Conservation (phyloP, 1,139 yeast species). For the Candida glucosophila region DNA sequence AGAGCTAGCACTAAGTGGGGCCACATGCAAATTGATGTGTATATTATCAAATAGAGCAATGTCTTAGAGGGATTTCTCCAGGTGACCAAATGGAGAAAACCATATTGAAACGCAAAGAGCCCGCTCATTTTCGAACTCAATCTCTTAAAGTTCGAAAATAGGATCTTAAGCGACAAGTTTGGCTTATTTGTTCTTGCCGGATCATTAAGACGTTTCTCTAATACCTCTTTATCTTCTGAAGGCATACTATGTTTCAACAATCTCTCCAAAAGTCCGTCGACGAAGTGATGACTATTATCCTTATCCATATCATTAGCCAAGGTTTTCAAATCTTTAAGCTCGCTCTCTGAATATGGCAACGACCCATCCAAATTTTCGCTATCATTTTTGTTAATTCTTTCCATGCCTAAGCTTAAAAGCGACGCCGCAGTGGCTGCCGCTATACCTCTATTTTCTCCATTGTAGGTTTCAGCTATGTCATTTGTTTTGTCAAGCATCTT, state of each 20-base stretch:
- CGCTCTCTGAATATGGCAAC: constrained; percentile 1
- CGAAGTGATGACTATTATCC: constrained; percentile 30
- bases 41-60: constrained; percentile 38
- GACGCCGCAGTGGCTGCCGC: constrained; percentile 56
- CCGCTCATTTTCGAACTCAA: constrained; percentile 46
- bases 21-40: constrained; percentile 55
- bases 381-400: constrained; percentile 21
- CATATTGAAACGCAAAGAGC: constrained; percentile 48
- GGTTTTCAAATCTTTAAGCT: constrained; percentile 2
- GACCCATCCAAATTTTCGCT: constrained; percentile 5
- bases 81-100: constrained; percentile 43
- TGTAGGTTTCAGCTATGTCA: constrained; percentile 19
- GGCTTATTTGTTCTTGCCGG: constrained; percentile 38
- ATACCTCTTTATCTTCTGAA: constrained; percentile 35
- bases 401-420: constrained; percentile 45
- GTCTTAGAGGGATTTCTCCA: constrained; percentile 63
- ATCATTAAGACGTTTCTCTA: constrained; percentile 36
- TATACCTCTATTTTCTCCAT: constrained; percentile 36
- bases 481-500: constrained; percentile 14
- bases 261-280: constrained; percentile 49
- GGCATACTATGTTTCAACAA: constrained; percentile 42
- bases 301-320: constrained; percentile 2
- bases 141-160: constrained; percentile 43
- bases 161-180: constrained; percentile 39
- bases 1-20: constrained; percentile 62